Percentiles rank a stretch among this genome's conserved stretches.
These are phyloP conservation scores for Aspergillus arachidicola DNA, from an alignment of 2,329 filamentous ascomycete species.

Conservation along the genomic window DNA sequence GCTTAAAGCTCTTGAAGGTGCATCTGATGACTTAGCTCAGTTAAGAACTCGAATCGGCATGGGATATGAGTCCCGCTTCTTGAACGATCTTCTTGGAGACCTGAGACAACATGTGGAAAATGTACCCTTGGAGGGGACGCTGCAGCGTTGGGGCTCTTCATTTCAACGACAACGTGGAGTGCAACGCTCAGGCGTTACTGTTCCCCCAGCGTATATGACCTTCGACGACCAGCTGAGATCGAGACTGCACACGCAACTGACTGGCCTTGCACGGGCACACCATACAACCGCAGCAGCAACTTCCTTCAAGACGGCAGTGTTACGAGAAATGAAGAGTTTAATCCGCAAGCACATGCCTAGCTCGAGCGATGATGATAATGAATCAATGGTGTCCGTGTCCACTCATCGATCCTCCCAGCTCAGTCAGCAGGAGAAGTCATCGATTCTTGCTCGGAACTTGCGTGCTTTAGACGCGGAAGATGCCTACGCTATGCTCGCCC, in stretches of 20 bases:
- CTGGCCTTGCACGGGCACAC: slow-evolving; percentile 78
- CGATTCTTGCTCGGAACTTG: slow-evolving; percentile 83
- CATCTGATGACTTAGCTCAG: slow-evolving; percentile 74
- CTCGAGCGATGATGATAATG: slow-evolving; percentile 90
- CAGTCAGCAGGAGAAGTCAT: slow-evolving; percentile 85
- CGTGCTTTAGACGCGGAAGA: slow-evolving; percentile 80
- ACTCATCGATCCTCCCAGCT: slow-evolving; percentile 71
- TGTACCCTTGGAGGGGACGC: slow-evolving; percentile 70
- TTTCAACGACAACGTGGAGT: slow-evolving; percentile 71
- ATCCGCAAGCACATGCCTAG: slow-evolving; percentile 86
- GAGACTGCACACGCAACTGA: slow-evolving; percentile 70
- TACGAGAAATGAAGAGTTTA: slow-evolving; percentile 82
- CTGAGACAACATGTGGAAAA: slow-evolving; percentile 76
- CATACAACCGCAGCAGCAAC: slow-evolving; percentile 80
- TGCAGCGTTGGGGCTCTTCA: slow-evolving; percentile 82
- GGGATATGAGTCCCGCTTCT: slow-evolving; percentile 79
- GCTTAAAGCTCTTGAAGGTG: slow-evolving; percentile 76
- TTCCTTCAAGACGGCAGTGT: slow-evolving; percentile 78
- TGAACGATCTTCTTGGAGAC: slow-evolving; percentile 76
- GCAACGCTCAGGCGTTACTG: slow-evolving; percentile 67
- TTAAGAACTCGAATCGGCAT: slow-evolving; percentile 82
- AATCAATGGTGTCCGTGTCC: slow-evolving; percentile 83
- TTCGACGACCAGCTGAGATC: slow-evolving; percentile 71
- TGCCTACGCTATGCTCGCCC: slow-evolving; percentile 78
- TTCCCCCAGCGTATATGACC: slow-evolving; percentile 76